Evolutionary conservation across 192 early-diverging fungal species (phyloP), one percentile per base, ranked within the genome.

Genomic region (Entophlyctis luteolus): DNA sequence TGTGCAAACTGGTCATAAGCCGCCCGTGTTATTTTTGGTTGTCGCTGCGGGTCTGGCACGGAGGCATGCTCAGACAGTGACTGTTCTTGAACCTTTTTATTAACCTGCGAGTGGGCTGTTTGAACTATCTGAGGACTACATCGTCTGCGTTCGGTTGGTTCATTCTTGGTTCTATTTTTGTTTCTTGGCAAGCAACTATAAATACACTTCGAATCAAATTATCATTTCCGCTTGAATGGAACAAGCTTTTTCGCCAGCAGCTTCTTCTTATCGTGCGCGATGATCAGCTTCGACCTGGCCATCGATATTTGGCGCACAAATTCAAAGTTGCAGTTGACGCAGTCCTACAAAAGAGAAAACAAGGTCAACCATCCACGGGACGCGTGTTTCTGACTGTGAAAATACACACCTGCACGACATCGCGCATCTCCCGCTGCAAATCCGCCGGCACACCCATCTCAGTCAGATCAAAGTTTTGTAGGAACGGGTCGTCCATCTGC

Each of bases 191-290:
- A n/a, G n/a, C n/a, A n/a, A n/a, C n/a, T n/a, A n/a, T n/a, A n/a
- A n/a, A n/a, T n/a, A n/a, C n/a, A n/a, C n/a, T n/a, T n/a, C n/a
- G n/a, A n/a, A n/a, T n/a, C n/a, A n/a, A n/a, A n/a, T n/a, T n/a
- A n/a, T n/a, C n/a, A n/a, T n/a, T n/a, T n/a, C n/a, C n/a, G n/a
- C n/a, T 45, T 45, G 34, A 65, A 71, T 5, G 70, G 70, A 12
- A 35, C 70, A 4, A 71, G 53, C 39, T 48, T 37, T 49, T 71
- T 71, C 20, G 70, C 70, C 16, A 71, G 39, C 4, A 37, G 29
- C 39, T 71, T 71, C 53, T 71, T 71, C 53, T 71, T 71, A 31
- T 47, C 45, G 48, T 71, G 60, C 8, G 70, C 70, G 4, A 55
- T 27, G 5, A 71, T 62, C 33, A 71, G 59, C 38, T 71, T 71